Evolutionary conservation across 495 filamentous ascomycete genomes (phyloP), one percentile per base, ranked within the genome.

Genomic region (Letharia columbiana): DNA sequence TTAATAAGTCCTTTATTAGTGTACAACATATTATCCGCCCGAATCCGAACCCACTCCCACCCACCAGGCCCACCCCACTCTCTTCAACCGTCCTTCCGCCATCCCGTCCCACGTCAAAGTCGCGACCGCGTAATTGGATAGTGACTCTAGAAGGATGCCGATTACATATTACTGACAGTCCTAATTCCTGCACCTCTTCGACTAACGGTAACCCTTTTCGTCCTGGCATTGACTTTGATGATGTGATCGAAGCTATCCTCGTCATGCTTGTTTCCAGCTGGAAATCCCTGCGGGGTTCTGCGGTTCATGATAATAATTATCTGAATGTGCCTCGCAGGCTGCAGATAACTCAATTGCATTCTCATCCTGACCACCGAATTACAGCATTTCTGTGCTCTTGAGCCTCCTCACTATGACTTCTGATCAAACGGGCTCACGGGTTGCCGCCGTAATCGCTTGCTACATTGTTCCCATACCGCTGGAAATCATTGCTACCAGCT

Each of bases 391-490:
- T 3, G 4, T 28, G 8, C 47, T 9, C 20, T 23, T 23, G n/a
- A 11, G 5, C 39, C 17, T 60, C 11, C 8, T 20, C 23, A 60
- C 37, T 12, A 60, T 60, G 58, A 11, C 37, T 40, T 20, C 58
- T 9, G 40, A 60, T 41, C 35, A 41, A 60, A 54, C 50, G 1
- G 58, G 40, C 20, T 60, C 58, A 17, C 64, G 67, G 5, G 64
- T 67, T 4, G 58, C 40, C 23, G 68, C 61, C 9, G 63, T 72
- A 23, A 47, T 35, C 13, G 50, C 68, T 9, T 62, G 71, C 44
- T 72, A 72, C 35, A 62, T 67, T 6, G 62, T 70, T 28, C 68
- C 71, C 35, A 72, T 72, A 57, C 71, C 71, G 2, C 40, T 72
- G 4, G 66, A 70, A 57, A 58, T 72, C 4, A 23, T 68, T 37